Evolutionary conservation across 2,329 filamentous ascomycete species (phyloP).

Genomic region (Canariomyces notabilis): DNA sequence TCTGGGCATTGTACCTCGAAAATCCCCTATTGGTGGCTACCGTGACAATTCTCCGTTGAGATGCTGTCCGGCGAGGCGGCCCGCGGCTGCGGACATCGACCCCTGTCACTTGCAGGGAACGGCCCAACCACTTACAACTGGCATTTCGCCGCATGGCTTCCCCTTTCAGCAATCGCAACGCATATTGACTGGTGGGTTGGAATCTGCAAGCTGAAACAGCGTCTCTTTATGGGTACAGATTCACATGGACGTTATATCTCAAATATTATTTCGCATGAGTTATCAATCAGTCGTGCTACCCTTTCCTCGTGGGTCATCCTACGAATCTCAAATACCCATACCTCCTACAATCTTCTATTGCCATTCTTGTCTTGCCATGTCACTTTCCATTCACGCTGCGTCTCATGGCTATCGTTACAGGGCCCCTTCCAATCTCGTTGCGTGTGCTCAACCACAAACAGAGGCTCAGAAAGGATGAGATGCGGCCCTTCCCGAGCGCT

Average conservation of each 20-base stretch:
- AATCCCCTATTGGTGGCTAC: slow-evolving; percentile 24
- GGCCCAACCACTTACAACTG: slow-evolving; percentile 17
- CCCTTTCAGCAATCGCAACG: neutral
- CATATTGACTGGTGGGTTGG: neutral
- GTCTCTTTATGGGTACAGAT: neutral
- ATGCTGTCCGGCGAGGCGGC: slow-evolving; percentile 18
- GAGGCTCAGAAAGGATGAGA: slow-evolving; percentile 13
- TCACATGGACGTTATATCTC: slow-evolving; percentile 6
- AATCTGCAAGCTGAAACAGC: neutral
- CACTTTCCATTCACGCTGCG: neutral
- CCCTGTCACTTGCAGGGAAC: slow-evolving; percentile 11
- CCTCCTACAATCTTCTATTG: neutral
- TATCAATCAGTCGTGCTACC: neutral
- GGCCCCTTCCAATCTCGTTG: slow-evolving; percentile 14
- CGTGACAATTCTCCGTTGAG: slow-evolving; percentile 21
- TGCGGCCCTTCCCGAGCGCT: slow-evolving; percentile 31
- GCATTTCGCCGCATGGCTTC: slow-evolving; percentile 6
- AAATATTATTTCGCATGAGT: neutral
- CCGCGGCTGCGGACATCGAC: slow-evolving; percentile 18
- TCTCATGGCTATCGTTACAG: slow-evolving; percentile 20
- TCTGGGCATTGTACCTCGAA: slow-evolving; percentile 10
- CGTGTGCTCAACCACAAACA: slow-evolving; percentile 20
- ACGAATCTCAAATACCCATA: neutral
- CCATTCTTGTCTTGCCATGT: slow-evolving; percentile 9
- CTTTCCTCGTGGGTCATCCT: neutral